Evolutionary conservation across 352 stramenopile species (phyloP).

Genomic region (Pythium sukuiense): DNA sequence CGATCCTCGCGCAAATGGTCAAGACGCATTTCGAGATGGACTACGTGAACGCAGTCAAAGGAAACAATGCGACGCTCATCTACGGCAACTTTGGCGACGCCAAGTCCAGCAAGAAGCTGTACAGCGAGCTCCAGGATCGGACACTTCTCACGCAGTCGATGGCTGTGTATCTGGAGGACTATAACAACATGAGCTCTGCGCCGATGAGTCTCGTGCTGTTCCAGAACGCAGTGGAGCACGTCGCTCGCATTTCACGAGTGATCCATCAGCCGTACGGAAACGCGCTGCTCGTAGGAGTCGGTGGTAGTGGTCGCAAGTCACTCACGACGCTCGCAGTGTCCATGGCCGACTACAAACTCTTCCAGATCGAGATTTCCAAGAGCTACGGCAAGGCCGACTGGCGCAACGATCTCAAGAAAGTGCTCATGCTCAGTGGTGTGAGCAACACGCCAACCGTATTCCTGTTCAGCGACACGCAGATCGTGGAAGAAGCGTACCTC

Average conservation of each 20-base stretch:
- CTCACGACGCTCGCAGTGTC: constrained; percentile 93
- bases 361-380: constrained; percentile 96
- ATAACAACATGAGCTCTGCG: constrained; percentile 94
- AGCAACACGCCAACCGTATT: constrained; percentile 90
- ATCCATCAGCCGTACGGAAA: constrained; percentile 94
- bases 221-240: constrained; percentile 94
- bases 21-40: constrained; percentile 78
- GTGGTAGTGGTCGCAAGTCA: constrained; percentile 90
- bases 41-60: constrained; percentile 60
- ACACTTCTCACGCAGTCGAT: constrained; percentile 80
- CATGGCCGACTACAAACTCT: constrained; percentile 94
- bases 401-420: constrained; percentile 93
- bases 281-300: constrained; percentile 92
- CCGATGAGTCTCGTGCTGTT: constrained; percentile 95
- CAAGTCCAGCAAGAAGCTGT: constrained; percentile 70
- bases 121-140: constrained; percentile 88
- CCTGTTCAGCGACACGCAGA: constrained; percentile 93
- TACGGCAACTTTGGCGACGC: constrained; percentile 90
- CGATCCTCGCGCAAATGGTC: constrained; percentile 67
- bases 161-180: constrained; percentile 93
- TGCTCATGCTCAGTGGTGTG: constrained; percentile 73
- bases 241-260: constrained; percentile 91
- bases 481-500: constrained; percentile 91
- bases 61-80: constrained; percentile 70
- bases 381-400: constrained; percentile 92